These are phyloP conservation scores for Rhodotorula mucilaginosa DNA, from an alignment of 1,284 basidiomycete genomes.

Conservation along the genomic window DNA sequence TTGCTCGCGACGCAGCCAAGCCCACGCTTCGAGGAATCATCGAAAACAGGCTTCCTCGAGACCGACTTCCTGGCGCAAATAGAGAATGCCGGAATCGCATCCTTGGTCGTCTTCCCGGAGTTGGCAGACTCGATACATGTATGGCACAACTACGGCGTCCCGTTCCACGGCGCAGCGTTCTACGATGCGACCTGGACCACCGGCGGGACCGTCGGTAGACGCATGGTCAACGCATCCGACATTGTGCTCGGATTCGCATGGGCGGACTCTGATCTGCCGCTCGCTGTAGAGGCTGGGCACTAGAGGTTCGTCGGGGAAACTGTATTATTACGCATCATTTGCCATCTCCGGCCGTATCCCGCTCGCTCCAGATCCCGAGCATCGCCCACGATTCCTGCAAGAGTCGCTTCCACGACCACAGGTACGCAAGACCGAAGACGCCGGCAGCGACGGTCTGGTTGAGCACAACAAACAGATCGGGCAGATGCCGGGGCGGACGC, in stretches of 20 bases:
- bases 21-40: neutral
- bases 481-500: conserved; percentile 67
- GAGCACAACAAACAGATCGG: conserved; percentile 79
- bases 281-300: neutral
- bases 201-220: neutral
- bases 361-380: conserved; percentile 3
- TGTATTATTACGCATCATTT: neutral
- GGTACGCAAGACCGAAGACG: conserved; percentile 63
- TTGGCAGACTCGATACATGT: neutral
- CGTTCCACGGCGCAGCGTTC: conserved; percentile 1
- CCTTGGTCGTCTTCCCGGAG: neutral
- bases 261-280: conserved; percentile 5
- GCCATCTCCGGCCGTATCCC: too few relatives aligned
- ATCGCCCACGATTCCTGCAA: conserved; percentile 37
- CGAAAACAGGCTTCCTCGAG: conserved; percentile 1
- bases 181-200: conserved; percentile 10
- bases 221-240: neutral
- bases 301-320: too few relatives aligned
- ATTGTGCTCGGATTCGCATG: neutral
- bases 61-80: neutral
- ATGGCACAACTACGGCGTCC: conserved; percentile 8
- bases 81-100: neutral
- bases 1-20: neutral
- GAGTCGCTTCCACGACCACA: conserved; percentile 45
- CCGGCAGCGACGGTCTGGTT: conserved; percentile 80